These are phyloP conservation scores for Panicum miliaceum DNA, from an alignment of 176 grass and related monocot genomes.

Conservation along the genomic window DNA sequence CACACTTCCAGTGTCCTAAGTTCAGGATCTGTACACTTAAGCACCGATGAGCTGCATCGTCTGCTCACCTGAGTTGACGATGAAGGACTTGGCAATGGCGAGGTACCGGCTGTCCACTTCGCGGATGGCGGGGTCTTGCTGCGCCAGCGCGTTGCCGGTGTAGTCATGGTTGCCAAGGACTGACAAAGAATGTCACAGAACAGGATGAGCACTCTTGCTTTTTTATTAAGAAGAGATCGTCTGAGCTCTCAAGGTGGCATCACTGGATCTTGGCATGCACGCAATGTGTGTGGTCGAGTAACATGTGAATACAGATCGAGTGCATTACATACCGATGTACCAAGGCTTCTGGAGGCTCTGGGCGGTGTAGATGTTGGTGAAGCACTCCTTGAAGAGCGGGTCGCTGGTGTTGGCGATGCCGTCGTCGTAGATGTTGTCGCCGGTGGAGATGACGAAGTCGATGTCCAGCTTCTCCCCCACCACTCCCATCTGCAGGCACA, in stretches of 20 bases:
- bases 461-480: constrained; percentile 60
- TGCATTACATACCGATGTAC: constrained; percentile 67
- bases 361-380: constrained; percentile 76
- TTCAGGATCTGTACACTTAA: no score
- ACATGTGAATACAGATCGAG: no score
- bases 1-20: neutral
- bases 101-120: constrained; percentile 42
- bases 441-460: constrained; percentile 84
- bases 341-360: constrained; percentile 80
- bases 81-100: constrained; percentile 51
- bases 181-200: neutral
- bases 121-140: constrained; percentile 45
- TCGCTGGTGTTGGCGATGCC: constrained; percentile 73
- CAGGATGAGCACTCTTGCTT: neutral
- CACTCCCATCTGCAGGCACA: constrained; percentile 64
- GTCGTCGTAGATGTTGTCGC: constrained; percentile 84
- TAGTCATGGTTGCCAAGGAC: constrained; percentile 57
- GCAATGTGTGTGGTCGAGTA: no score
- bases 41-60: no score
- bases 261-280: no score
- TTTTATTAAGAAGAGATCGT: no score
- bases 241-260: no score
- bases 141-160: constrained; percentile 49
- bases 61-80: constrained; percentile 34
- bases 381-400: constrained; percentile 68